These are phyloP conservation scores for Penicillium sp. DNA, from an alignment of 2,329 filamentous ascomycete species.

Conservation along the genomic window DNA sequence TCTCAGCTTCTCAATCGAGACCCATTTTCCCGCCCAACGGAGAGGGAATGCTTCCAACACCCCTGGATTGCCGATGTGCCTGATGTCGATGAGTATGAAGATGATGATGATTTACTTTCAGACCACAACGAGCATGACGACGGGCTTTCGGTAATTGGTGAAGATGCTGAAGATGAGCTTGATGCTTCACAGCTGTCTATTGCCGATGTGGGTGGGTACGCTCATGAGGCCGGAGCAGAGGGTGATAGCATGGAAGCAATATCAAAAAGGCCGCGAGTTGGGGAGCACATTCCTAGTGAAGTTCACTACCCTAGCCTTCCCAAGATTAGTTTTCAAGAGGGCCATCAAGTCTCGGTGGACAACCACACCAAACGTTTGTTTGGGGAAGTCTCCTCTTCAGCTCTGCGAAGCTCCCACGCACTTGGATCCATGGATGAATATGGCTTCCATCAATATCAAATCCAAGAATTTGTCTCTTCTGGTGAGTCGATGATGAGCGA, in stretches of 20 bases:
- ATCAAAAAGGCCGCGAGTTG: slow-evolving; percentile 39
- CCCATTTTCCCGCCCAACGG: slow-evolving; percentile 74
- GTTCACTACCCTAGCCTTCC: slow-evolving; percentile 49
- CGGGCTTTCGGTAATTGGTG: slow-evolving; percentile 39
- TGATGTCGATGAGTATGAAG: slow-evolving; percentile 63
- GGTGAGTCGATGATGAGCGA: slow-evolving; percentile 45
- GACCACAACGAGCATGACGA: slow-evolving; percentile 45
- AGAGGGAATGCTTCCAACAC: slow-evolving; percentile 69
- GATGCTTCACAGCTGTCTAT: slow-evolving; percentile 67
- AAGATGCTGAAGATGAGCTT: slow-evolving; percentile 44
- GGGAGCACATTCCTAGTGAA: slow-evolving; percentile 29
- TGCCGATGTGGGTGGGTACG: slow-evolving; percentile 45
- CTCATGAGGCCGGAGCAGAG: slow-evolving; percentile 33
- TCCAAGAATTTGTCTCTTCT: slow-evolving; percentile 43
- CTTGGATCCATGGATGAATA: slow-evolving; percentile 39
- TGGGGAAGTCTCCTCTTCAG: slow-evolving; percentile 62
- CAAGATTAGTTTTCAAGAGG: slow-evolving; percentile 36
- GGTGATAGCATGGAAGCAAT: slow-evolving; percentile 38
- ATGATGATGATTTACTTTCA: slow-evolving; percentile 59
- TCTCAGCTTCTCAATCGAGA: slow-evolving; percentile 78
- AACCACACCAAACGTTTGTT: slow-evolving; percentile 54
- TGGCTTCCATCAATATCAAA: slow-evolving; percentile 37
- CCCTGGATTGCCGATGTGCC: slow-evolving; percentile 68
- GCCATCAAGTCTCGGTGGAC: slow-evolving; percentile 25
- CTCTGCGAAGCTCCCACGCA: slow-evolving; percentile 55